These are phyloP conservation scores for Alternaria consortialis DNA, from an alignment of 2,329 filamentous ascomycete species.

Conservation along the genomic window DNA sequence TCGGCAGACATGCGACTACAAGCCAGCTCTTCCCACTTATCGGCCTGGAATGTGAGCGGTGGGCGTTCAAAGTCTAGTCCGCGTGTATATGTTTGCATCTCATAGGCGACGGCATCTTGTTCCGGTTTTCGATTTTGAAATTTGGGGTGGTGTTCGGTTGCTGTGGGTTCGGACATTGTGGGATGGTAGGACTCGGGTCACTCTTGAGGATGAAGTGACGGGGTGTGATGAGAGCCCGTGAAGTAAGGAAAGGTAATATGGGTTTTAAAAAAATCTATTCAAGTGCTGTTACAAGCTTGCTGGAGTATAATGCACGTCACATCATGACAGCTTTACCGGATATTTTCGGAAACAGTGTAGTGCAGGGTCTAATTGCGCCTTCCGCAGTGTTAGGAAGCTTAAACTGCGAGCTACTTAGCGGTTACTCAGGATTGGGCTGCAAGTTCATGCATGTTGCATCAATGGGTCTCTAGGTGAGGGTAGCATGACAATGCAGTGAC, in stretches of 20 bases:
- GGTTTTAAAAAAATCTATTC: neutral
- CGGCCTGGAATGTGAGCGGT: slow-evolving; percentile 45
- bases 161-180: slow-evolving; percentile 21
- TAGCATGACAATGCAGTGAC: neutral
- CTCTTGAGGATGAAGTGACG: neutral
- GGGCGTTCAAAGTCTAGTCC: slow-evolving; percentile 47
- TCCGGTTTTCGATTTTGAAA: slow-evolving; percentile 20
- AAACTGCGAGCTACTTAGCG: neutral
- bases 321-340: slow-evolving; percentile 9
- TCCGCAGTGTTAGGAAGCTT: neutral
- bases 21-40: slow-evolving; percentile 34
- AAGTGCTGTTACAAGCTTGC: neutral
- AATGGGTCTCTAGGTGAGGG: neutral
- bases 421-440: neutral
- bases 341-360: neutral
- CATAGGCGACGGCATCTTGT: slow-evolving; percentile 35
- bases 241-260: neutral
- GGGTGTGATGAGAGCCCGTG: neutral
- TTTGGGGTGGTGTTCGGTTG: slow-evolving; percentile 20
- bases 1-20: slow-evolving; percentile 39
- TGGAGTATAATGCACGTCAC: neutral
- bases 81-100: slow-evolving; percentile 42
- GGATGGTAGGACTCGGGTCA: neutral
- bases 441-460: neutral
- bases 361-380: slow-evolving; percentile 1